phyloP scores from a whole-genome alignment of 495 filamentous ascomycete species.

The Aspergillus olivimuriae region DNA sequence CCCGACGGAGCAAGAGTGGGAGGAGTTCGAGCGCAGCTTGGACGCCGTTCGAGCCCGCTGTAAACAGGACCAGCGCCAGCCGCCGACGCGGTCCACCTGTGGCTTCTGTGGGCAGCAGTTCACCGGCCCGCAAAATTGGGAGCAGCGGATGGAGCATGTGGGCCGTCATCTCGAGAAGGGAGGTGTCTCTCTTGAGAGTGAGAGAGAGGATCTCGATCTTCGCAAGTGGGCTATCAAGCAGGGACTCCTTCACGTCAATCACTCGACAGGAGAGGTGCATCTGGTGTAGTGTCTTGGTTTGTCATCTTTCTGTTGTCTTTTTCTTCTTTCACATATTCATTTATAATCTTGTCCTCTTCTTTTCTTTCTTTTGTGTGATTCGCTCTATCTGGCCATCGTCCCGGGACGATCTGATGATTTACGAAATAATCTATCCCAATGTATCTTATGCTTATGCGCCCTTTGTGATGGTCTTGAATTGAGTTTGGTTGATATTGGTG shows the following conservation, averaged over 20 bases:
- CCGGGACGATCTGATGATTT: too few species aligned
- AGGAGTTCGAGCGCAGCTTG: constrained; percentile 36
- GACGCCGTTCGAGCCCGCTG: constrained; percentile 51
- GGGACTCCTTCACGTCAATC: too few species aligned
- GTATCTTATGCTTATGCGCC: not conserved
- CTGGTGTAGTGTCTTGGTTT: too few species aligned
- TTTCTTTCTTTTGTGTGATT: not conserved
- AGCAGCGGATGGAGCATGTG: constrained; percentile 85
- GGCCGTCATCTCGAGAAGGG: constrained; percentile 69
- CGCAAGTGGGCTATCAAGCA: constrained; percentile 47
- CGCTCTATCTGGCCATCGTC: not conserved
- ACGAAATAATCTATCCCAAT: not conserved
- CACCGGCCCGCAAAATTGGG: constrained; percentile 61
- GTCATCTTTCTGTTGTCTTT: constrained; percentile 27
- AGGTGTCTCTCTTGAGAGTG: constrained; percentile 17
- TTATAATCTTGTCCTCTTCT: constrained; percentile 5
- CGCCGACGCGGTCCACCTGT: constrained; percentile 60
- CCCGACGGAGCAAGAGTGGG: constrained; percentile 33
- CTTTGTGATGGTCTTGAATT: too few species aligned
- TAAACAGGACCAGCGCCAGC: constrained; percentile 48
- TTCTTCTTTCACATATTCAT: constrained; percentile 7
- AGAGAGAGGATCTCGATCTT: constrained; percentile 40
- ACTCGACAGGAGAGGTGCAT: too few species aligned
- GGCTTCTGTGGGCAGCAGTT: constrained; percentile 62
- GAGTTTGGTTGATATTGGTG: too few species aligned